Conservation (phyloP, 2,329 filamentous ascomycete genomes). For the Phialophora tarda region DNA sequence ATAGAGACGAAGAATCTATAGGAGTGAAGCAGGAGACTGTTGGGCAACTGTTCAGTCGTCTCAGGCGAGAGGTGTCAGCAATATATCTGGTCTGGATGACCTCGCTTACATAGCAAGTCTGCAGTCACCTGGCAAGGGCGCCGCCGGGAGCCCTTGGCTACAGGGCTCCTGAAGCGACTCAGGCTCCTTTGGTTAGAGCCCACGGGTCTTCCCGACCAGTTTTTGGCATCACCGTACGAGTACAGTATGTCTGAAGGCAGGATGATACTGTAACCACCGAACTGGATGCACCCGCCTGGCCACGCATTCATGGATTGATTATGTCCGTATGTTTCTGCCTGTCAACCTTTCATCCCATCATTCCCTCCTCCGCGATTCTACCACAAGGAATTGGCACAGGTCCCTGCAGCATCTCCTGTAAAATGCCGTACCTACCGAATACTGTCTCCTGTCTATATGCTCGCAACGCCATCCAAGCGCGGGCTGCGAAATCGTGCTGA, state of each 20-base stretch:
- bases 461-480: neutral
- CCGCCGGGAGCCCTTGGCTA: neutral
- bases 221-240: neutral
- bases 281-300: too few species aligned
- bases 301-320: neutral
- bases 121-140: neutral
- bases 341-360: neutral
- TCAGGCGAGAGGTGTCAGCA: neutral
- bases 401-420: neutral
- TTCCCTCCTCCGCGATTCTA: neutral
- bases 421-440: neutral
- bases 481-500: neutral
- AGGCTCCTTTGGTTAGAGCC: neutral
- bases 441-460: neutral
- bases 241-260: too few species aligned
- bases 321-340: neutral
- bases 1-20: neutral
- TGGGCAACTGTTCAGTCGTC: neutral
- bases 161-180: too few species aligned
- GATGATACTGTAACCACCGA: neutral
- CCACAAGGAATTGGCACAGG: neutral
- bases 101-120: neutral
- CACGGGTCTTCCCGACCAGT: neutral
- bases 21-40: neutral
- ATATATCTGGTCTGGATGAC: neutral